Base-by-base conservation (phyloP, 257 asterid genomes). In the Solanum gracilifrons region DNA sequence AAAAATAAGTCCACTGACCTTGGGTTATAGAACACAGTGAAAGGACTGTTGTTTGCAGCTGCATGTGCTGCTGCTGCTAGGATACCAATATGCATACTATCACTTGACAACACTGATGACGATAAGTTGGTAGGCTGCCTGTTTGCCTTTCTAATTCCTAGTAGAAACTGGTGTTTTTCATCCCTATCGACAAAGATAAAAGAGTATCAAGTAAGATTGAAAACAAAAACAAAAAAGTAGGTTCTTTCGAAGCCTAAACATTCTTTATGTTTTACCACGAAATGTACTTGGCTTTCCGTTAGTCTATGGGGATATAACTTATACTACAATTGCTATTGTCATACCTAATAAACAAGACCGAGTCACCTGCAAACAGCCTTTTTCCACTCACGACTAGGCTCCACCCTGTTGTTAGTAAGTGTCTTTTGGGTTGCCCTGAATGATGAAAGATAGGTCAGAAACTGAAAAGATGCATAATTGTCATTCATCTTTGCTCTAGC, bases 51-150 rank as follows among this genome's bases (percentile, higher is more conserved):
- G 89, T 95, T 97, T 35, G 99, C 97, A 85, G 99, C 97, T 32
- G 99, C 99, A 89, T 97, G 99, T 76, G 99, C 99, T 16, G 99
- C 99, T 89, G 99, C 99, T 85, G 99, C 99, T 86, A 97, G 96
- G 89, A 97, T 92, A 18, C 99, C 99, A 7, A 97, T 96, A 88
- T 96, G 99, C 98, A 97, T 95, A 93, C 99, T 97, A 85, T 97
- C 99, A 74, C 98, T 95, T 13, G 99, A 97, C 87, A 97, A 90
- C 41, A 97, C 98, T 8, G 99, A 96, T 7, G 99, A 97, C 11
- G 99, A 96, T 80, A 97, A 91, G n/a, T 97, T 94, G 13, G 97
- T 91, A 82, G 93, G 99, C 90, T 95, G 99, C 91, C 98, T 93
- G 79, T 92, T 93, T 55, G 99, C 98, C 83, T 93, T 93, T 69